Evolutionary conservation across 371 early-diverging fungal species (phyloP), one percentile per base, ranked within the genome.

Genomic region (Mortierella sp.): DNA sequence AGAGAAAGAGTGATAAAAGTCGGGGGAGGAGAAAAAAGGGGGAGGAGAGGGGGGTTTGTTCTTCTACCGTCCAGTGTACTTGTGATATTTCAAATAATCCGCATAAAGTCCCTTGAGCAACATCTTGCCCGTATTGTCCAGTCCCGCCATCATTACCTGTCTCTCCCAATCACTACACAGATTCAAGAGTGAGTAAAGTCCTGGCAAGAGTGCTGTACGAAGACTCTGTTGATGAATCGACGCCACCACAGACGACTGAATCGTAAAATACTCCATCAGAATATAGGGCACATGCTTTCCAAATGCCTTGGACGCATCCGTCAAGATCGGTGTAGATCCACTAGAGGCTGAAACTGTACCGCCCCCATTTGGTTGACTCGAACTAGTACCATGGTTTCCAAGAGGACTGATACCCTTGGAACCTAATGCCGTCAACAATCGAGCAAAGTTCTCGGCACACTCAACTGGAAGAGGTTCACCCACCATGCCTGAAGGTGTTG

Each of bases 231-330:
- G 69, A 1, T 85, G 72, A 19, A 87, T 83, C 23, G 90, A 87
- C 65, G 89, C 87, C 7, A 82, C 82, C 6, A 85, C 66, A 21
- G 90, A 86, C 4, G 87, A 82, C 68, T 92, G 93, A 29, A 93
- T 87, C 18, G 84, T 72, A 14, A 92, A 86, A 62, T 90, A 91
- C 59, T 90, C 89, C 25, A 90, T 71, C 47, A 94, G 72, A 9
- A 93, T 48, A 43, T 87, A 91, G 7, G 92, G 90, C 2, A 90
- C 90, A 64, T 94, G 91, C 69, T 89, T 93, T 6, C 88, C 72
- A 70, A 93, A 88, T 0, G 90, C 85, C 66, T 84, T 84, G 58
- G 86, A 82, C 1, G 82, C 80, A 37, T 68, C 76, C 11, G 67
- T 51, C 45, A 63, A 51, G 67, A 74, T 57, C 55, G 80, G 7